Evolutionary conservation across 2,329 filamentous ascomycete species (phyloP), one percentile per base, ranked within the genome.

Genomic region (Didymella keratinophila): DNA sequence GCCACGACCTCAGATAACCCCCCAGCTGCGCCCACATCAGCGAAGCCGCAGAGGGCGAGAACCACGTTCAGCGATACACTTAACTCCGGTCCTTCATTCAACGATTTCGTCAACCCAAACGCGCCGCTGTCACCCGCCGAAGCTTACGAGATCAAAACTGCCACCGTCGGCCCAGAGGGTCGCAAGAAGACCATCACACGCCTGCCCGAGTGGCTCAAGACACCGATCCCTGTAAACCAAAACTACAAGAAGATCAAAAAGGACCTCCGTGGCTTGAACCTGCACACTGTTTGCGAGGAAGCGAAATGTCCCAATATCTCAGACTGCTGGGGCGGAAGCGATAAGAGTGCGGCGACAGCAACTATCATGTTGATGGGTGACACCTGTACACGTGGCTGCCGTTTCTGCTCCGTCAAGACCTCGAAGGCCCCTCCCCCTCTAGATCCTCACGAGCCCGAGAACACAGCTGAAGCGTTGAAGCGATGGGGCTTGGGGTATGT

Each of bases 301-400:
- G 95, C 95, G 1, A 87, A 93, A 65, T 99, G 95, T 78, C 95
- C 95, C 61, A 99, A 99, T 78, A 97, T 99, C 61, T 93, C 90
- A 63, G 94, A 98, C 76, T 99, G 95, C 82, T 99, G 95, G 95
- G 95, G 95, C 61, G 95, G 95, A 32, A 87, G 84, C 73, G 87
- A 90, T 76, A 97, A 97, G 81, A 89, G 87, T 65, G 89, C 92
- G 25, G 95, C 95, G 4, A 99, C 95, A 30, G 95, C 95, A 2
- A 99, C 95, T 11, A 98, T 99, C 78, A 99, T 99, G 95, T 82
- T 99, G 46, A 98, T 98, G 93, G 95, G 95, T 64, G 95, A 99
- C 78, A 98, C 94, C 9, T 99, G 95, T 79, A 99, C 95, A 18
- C 86, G 95, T 60, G 95, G 94, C 18, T 99, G 95, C 79, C 87